These are phyloP conservation scores for Ustilago bromivora DNA, from an alignment of 1,284 basidiomycete species.

Conservation along the genomic window DNA sequence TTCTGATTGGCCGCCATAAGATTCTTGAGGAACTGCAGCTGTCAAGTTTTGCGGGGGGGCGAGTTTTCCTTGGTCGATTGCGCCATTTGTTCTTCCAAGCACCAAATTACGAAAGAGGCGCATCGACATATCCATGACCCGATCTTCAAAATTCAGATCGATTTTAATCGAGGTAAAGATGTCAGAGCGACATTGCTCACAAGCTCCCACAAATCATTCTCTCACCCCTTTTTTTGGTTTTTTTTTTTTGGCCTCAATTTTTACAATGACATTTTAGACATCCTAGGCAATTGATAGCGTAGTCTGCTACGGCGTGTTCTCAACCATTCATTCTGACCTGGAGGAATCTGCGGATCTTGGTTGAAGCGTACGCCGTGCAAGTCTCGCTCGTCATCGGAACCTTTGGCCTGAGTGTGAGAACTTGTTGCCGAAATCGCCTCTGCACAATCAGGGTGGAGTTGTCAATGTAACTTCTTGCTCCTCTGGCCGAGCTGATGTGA, in stretches of 20 bases:
- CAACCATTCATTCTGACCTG: no score
- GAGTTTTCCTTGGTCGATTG: background rate
- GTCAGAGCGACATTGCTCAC: background rate
- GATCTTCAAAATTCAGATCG: background rate
- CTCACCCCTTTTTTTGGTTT: background rate
- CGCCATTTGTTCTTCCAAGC: slow-evolving; percentile 6
- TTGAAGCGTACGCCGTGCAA: no score
- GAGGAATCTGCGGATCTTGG: no score
- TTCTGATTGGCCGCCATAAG: background rate
- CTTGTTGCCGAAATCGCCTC: no score
- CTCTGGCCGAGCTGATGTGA: background rate
- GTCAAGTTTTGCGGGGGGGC: slow-evolving; percentile 1
- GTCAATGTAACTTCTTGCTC: no score
- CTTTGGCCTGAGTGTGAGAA: no score
- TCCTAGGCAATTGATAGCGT: no score
- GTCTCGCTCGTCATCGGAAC: no score
- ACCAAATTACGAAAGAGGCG: background rate
- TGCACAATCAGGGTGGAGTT: background rate
- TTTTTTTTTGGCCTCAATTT: background rate
- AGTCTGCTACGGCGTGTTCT: no score
- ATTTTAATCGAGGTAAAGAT: background rate
- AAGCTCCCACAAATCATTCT: no score
- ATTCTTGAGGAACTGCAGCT: background rate
- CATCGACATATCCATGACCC: no score
- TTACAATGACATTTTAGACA: no score